phyloP scores from a whole-genome alignment of 148 eudicot genomes.

The Euryodendron excelsum region DNA sequence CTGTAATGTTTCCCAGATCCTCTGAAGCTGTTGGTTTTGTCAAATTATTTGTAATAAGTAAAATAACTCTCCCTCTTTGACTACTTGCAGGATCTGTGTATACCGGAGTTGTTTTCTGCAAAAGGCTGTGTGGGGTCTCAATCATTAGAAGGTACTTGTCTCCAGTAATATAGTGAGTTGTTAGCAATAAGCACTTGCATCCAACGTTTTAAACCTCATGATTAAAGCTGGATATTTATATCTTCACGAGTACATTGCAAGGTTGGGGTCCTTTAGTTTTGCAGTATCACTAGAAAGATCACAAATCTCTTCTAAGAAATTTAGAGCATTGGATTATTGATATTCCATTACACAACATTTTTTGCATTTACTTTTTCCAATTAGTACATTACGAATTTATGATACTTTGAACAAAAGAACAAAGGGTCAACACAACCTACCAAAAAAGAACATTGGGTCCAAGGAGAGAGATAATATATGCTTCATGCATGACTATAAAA shows the following conservation, averaged over 20 bases:
- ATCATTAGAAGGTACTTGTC: constrained; percentile 51
- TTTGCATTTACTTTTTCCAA: not conserved
- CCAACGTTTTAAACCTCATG: not conserved
- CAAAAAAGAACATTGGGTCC: not conserved
- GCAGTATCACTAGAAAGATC: not conserved
- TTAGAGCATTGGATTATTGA: too few relatives aligned
- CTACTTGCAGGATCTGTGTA: constrained; percentile 49
- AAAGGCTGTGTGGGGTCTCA: constrained; percentile 63
- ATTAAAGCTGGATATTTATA: not conserved
- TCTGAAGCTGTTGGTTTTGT: not conserved
- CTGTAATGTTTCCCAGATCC: not conserved
- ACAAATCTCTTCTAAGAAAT: too few relatives aligned
- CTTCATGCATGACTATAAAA: not conserved
- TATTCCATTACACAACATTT: too few relatives aligned
- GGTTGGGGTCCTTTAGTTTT: not conserved
- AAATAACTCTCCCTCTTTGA: not conserved
- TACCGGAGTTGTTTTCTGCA: constrained; percentile 57
- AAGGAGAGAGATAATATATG: too few relatives aligned
- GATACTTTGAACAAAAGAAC: not conserved
- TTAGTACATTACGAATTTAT: too few relatives aligned
- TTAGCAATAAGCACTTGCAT: not conserved
- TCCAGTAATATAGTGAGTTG: not conserved
- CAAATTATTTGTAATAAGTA: too few relatives aligned
- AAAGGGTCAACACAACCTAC: not conserved
- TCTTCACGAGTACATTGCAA: not conserved